Evolutionary conservation across 2,329 filamentous ascomycete genomes (phyloP).

Genomic region (Escovopsis sp.): DNA sequence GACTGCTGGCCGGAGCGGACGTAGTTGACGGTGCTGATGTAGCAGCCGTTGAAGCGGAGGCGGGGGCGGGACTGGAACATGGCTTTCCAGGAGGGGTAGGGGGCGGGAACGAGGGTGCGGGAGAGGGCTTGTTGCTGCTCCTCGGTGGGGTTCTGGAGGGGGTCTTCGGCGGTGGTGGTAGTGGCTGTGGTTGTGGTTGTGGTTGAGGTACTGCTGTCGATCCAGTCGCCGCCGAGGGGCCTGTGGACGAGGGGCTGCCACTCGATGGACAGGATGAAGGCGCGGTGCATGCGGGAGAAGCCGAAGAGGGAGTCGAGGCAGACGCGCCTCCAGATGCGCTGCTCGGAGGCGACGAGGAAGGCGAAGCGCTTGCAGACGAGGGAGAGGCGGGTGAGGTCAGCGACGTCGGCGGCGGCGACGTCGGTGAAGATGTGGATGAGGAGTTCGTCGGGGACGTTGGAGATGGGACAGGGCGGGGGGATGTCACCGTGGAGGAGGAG

Average conservation of each 20-base stretch:
- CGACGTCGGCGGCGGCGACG: constrained; percentile 59
- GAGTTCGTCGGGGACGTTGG: constrained; percentile 67
- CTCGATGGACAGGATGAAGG: constrained; percentile 47
- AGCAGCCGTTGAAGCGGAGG: constrained; percentile 86
- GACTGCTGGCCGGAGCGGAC: constrained; percentile 64
- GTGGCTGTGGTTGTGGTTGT: no score
- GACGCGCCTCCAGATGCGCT: constrained; percentile 71
- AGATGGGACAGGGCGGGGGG: constrained; percentile 65
- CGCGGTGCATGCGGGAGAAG: constrained; percentile 70
- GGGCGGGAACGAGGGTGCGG: constrained; percentile 23
- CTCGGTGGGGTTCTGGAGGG: no score
- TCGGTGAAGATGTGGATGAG: constrained; percentile 63
- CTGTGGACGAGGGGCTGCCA: constrained; percentile 37
- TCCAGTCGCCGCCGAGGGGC: no score
- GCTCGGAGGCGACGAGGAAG: constrained; percentile 70
- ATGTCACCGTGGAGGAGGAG: constrained; percentile 57
- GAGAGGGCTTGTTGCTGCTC: constrained; percentile 16
- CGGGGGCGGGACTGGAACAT: constrained; percentile 76
- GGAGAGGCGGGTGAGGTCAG: constrained; percentile 58
- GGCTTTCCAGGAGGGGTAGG: constrained; percentile 40
- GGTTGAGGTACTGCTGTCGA: no score
- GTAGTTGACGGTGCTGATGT: constrained; percentile 96
- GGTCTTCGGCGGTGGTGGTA: no score
- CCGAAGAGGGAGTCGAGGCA: constrained; percentile 58
- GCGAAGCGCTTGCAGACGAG: constrained; percentile 79